A percentile compares a stretch with the other conserved stretches of the same genome.
Evolutionary conservation across 1,284 basidiomycete species (phyloP).

Genomic region (Apiotrichum sp.): DNA sequence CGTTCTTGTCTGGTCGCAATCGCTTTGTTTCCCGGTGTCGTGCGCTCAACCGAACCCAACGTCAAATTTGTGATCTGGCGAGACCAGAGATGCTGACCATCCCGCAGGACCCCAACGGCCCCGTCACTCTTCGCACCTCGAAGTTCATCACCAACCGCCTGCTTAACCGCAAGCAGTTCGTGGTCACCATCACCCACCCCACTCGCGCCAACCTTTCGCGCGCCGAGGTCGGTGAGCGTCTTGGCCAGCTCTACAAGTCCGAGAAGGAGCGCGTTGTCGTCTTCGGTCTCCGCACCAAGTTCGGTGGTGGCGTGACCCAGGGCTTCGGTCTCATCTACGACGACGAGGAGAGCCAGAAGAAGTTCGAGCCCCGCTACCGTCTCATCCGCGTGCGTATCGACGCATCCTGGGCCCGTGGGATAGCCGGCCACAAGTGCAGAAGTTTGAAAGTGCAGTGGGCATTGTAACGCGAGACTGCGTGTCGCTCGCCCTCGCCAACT

Average conservation of each 20-base stretch:
- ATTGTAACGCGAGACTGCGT: too few species aligned
- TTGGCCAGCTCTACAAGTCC: slow-evolving; percentile 64
- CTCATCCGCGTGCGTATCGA: slow-evolving; percentile 76
- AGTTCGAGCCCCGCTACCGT: slow-evolving; percentile 96
- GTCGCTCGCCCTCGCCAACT: too few species aligned
- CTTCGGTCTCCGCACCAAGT: slow-evolving; percentile 75
- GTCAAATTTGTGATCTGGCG: not conserved
- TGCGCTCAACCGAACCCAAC: too few species aligned
- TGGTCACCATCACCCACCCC: slow-evolving; percentile 94
- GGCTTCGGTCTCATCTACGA: slow-evolving; percentile 99
- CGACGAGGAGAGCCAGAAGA: slow-evolving; percentile 86
- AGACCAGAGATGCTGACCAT: not conserved
- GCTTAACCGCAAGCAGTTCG: slow-evolving; percentile 78
- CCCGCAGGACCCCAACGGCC: slow-evolving; percentile 67
- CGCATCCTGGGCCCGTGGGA: not conserved
- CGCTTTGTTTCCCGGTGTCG: not conserved
- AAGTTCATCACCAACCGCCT: slow-evolving; percentile 99
- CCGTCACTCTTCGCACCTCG: slow-evolving; percentile 94
- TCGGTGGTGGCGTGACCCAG: slow-evolving; percentile 97
- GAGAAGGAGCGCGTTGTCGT: slow-evolving; percentile 58
- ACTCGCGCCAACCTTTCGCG: slow-evolving; percentile 92
- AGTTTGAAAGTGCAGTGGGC: too few species aligned
- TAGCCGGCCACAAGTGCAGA: not conserved
- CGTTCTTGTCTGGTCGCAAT: not conserved
- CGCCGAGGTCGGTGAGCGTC: slow-evolving; percentile 86